phyloP scores from a whole-genome alignment of 2,329 filamentous ascomycete species.

The Metarhizium album region DNA sequence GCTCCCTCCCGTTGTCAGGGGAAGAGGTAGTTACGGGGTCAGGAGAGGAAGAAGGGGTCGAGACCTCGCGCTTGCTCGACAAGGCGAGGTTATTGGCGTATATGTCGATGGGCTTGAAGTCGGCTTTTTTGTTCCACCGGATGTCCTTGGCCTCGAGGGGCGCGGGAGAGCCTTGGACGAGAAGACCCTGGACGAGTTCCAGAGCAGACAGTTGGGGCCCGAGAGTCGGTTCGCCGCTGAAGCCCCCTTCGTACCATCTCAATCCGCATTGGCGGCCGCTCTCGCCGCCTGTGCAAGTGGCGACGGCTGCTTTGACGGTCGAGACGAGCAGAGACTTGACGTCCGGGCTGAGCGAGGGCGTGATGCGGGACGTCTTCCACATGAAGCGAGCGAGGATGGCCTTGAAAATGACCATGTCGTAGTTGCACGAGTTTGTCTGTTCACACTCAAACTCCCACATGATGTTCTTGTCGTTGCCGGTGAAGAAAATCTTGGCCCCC shows the following conservation, averaged over 20 bases:
- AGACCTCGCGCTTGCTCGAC: slow-evolving; percentile 4
- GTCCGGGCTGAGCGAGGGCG: slow-evolving; percentile 39
- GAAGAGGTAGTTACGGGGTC: background rate
- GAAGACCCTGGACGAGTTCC: slow-evolving; percentile 50
- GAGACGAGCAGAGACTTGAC: slow-evolving; percentile 38
- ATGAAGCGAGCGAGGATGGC: slow-evolving; percentile 55
- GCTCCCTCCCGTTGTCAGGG: background rate
- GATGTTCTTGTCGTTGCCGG: slow-evolving; percentile 42
- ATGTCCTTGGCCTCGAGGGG: slow-evolving; percentile 40
- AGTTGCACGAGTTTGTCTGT: slow-evolving; percentile 41
- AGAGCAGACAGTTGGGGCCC: slow-evolving; percentile 57
- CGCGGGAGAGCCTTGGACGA: slow-evolving; percentile 30
- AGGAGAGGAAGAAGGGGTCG: background rate
- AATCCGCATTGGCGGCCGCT: slow-evolving; percentile 46
- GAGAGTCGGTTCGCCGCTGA: slow-evolving; percentile 43
- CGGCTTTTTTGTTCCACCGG: slow-evolving; percentile 16
- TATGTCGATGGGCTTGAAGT: slow-evolving; percentile 12
- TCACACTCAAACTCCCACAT: slow-evolving; percentile 62
- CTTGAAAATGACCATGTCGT: slow-evolving; percentile 59
- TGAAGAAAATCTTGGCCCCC: slow-evolving; percentile 42
- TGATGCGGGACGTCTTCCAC: slow-evolving; percentile 45
- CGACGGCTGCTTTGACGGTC: slow-evolving; percentile 44
- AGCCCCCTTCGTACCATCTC: slow-evolving; percentile 49
- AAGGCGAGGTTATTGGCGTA: slow-evolving; percentile 6
- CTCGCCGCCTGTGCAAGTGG: slow-evolving; percentile 44